Evolutionary conservation across 192 early-diverging fungal genomes (phyloP), one percentile per base, ranked within the genome.

Genomic region (Linnemannia zychae): DNA sequence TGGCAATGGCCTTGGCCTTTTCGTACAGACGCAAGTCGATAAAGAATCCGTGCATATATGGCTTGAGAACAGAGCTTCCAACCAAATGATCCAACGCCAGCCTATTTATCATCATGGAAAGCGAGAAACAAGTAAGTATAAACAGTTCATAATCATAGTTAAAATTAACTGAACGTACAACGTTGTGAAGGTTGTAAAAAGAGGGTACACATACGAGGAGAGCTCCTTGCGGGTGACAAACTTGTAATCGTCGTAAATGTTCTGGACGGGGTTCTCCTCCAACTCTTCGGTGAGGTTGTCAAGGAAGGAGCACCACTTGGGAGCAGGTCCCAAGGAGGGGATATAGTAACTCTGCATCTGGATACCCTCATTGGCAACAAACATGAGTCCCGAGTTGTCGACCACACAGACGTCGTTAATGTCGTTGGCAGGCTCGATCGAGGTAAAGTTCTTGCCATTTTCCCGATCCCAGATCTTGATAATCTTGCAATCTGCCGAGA

Each of bases 21-120:
- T 99, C 96, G 79, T 99, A 99, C 67, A 99, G 88, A 44, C 97
- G 93, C 84, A 97, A 92, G 80, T 99, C 97, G 60, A 99, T 91
- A 87, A 99, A 99, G 94, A 97, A 99, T 70, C 98, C 98, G 87
- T 99, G 98, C 97, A 99, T 98, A 80, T 99, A 99, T 1, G 97
- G 95, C 80, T 96, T 97, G 79, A 98, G 92, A 13, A 98, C 93
- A 76, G 95, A 93, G 46, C 97, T 96, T 33, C 98, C 98, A 74
- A 99, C 90, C 28, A 98, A 90, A 77, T 99, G 96, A 70, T 98
- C 95, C 81, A 99, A 90, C 22, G 95, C 96, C 76, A 99, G 94
- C 28, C 89, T 93, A 75, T 50, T 28, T 69, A n/a, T 37, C n/a
- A 53, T 0, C 48, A 69, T 20, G n/a, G 34, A 69, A 28, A 24